Conservation (phyloP, 495 filamentous ascomycete species). For the Podospora sp. region DNA sequence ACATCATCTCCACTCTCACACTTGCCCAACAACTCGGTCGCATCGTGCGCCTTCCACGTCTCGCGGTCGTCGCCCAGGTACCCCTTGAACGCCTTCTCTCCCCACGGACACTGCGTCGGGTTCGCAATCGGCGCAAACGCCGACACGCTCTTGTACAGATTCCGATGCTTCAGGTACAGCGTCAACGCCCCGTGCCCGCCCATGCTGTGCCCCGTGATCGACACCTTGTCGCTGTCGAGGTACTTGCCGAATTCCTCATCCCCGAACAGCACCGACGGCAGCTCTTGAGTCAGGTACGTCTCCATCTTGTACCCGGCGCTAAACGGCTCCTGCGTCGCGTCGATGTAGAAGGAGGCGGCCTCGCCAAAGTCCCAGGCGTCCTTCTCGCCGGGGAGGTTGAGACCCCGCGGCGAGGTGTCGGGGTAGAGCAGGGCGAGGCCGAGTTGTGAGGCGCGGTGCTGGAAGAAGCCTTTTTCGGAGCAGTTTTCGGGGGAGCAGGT, state of each 20-base stretch:
- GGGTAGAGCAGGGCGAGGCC: slow-evolving; percentile 90
- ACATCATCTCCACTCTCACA: slow-evolving; percentile 67
- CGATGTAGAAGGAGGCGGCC: slow-evolving; percentile 92
- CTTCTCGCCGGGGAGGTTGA: slow-evolving; percentile 77
- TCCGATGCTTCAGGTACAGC: slow-evolving; percentile 86
- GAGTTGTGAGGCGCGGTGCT: slow-evolving; percentile 71
- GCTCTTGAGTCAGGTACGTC: slow-evolving; percentile 80
- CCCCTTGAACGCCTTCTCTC: slow-evolving; percentile 89
- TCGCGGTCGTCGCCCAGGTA: slow-evolving; percentile 74
- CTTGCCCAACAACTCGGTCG: slow-evolving; percentile 79
- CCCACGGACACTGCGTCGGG: slow-evolving; percentile 85
- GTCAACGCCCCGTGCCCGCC: slow-evolving; percentile 94
- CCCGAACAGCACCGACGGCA: slow-evolving; percentile 73
- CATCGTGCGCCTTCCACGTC: slow-evolving; percentile 86
- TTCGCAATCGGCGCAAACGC: slow-evolving; percentile 94
- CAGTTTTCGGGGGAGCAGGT: slow-evolving; percentile 97
- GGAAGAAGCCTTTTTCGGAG: slow-evolving; percentile 95
- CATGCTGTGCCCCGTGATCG: slow-evolving; percentile 93
- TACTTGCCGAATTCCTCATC: slow-evolving; percentile 55
- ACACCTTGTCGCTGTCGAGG: slow-evolving; percentile 67
- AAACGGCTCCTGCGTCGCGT: slow-evolving; percentile 80
- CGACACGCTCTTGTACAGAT: slow-evolving; percentile 80
- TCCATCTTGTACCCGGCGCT: slow-evolving; percentile 85
- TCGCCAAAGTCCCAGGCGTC: slow-evolving; percentile 88
- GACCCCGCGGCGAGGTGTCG: slow-evolving; percentile 88